Evolutionary conservation across 495 filamentous ascomycete species (phyloP).

Genomic region (Aspergillus incahuasiensis): DNA sequence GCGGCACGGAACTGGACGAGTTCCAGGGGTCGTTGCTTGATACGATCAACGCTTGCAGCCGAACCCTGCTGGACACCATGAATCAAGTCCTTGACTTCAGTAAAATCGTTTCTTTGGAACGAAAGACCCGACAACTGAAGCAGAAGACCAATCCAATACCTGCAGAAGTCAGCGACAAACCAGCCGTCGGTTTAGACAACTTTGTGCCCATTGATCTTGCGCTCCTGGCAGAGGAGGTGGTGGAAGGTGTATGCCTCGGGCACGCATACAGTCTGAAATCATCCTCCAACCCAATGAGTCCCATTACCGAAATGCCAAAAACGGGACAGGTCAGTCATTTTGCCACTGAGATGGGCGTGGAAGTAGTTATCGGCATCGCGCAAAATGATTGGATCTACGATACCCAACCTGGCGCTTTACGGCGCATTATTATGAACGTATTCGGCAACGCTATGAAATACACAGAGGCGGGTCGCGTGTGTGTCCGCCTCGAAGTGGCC

Average conservation of each 20-base stretch:
- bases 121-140: slow-evolving; percentile 39
- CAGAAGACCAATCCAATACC: slow-evolving; percentile 25
- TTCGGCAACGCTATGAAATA: slow-evolving; percentile 84
- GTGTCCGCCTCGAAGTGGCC: slow-evolving; percentile 51
- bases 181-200: slow-evolving; percentile 40
- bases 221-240: slow-evolving; percentile 45
- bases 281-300: slow-evolving; percentile 24
- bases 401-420: slow-evolving; percentile 66
- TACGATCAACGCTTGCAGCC: slow-evolving; percentile 70
- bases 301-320: slow-evolving; percentile 10
- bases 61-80: slow-evolving; percentile 73
- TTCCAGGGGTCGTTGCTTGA: slow-evolving; percentile 63
- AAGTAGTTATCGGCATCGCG: slow-evolving; percentile 62
- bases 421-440: slow-evolving; percentile 75
- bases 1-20: slow-evolving; percentile 42
- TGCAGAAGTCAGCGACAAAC: slow-evolving; percentile 27
- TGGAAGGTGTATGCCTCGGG: slow-evolving; percentile 52
- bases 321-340: neutral
- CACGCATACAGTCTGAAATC: slow-evolving; percentile 36
- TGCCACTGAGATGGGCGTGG: slow-evolving; percentile 32
- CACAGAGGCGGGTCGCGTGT: slow-evolving; percentile 61
- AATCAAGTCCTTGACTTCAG: slow-evolving; percentile 72
- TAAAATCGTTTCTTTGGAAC: slow-evolving; percentile 58
- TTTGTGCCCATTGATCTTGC: slow-evolving; percentile 42
- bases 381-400: slow-evolving; percentile 57